phyloP scores from a whole-genome alignment of 139 green algal species.

The Chlamydomonas incerta region DNA sequence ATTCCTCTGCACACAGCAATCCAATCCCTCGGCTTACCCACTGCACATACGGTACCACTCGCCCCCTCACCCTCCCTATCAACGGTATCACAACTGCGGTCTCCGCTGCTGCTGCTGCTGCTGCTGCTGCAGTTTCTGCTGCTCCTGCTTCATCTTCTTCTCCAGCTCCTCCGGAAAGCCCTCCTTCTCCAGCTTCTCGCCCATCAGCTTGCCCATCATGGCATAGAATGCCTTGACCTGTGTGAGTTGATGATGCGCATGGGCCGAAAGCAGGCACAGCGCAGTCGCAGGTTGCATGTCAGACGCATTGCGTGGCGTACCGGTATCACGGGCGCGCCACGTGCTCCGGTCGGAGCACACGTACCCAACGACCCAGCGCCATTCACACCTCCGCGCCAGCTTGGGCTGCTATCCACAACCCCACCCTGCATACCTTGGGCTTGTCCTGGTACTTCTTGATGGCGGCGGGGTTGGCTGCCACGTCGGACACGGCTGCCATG shows the following conservation, averaged over 20 bases:
- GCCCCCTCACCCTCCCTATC: too few relatives aligned
- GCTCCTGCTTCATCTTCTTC: too few relatives aligned
- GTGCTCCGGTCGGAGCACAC: not conserved
- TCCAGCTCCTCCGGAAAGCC: not conserved
- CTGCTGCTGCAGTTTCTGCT: too few relatives aligned
- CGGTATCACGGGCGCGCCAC: too few relatives aligned
- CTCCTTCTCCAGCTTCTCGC: slow-evolving; percentile 43
- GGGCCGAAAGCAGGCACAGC: too few relatives aligned
- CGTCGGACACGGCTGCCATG: slow-evolving; percentile 63
- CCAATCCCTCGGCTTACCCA: too few relatives aligned
- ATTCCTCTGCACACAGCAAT: too few relatives aligned
- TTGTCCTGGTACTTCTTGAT: slow-evolving; percentile 74
- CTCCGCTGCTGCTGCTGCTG: too few relatives aligned
- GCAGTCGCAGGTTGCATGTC: too few relatives aligned
- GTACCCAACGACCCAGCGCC: not conserved
- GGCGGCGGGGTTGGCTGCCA: slow-evolving; percentile 61
- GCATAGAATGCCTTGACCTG: slow-evolving; percentile 56
- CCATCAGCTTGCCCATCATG: slow-evolving; percentile 48
- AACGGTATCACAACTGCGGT: too few relatives aligned
- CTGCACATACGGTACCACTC: too few relatives aligned
- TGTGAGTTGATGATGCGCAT: not conserved
- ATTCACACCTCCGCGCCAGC: not conserved
- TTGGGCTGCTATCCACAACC: too few relatives aligned
- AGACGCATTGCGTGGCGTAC: not conserved
- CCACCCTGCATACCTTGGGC: slow-evolving; percentile 50